Conservation (phyloP, 352 stramenopile species). For the Globisporangium solare region DNA sequence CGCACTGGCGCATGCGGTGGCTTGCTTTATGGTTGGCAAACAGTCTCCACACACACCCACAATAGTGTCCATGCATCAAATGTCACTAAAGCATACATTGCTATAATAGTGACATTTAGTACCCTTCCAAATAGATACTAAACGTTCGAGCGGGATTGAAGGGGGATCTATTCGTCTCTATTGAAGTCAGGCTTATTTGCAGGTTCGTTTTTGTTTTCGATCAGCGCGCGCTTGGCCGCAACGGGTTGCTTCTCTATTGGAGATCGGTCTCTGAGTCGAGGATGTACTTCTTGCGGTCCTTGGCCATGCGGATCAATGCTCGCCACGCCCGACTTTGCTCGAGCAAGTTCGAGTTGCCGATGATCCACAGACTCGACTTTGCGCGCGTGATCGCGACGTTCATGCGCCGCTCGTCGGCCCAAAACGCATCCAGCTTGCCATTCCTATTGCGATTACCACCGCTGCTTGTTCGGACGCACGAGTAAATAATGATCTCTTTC, state of each 20-base stretch:
- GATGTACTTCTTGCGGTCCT: constrained; percentile 46
- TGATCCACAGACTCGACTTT: constrained; percentile 91
- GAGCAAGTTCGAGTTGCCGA: constrained; percentile 70
- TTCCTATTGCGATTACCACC: constrained; percentile 38
- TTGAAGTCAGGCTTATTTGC: background rate
- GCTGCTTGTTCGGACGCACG: constrained; percentile 93
- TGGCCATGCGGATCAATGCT: constrained; percentile 61
- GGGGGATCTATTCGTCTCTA: background rate
- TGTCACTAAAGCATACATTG: background rate
- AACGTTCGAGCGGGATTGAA: background rate
- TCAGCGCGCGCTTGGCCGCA: background rate
- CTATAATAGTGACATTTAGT: background rate
- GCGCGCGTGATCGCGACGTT: constrained; percentile 98
- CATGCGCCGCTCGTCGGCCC: constrained; percentile 96
- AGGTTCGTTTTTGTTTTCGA: background rate
- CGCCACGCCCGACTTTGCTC: constrained; percentile 64
- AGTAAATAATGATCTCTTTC: constrained; percentile 98
- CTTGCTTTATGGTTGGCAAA: constrained; percentile 10
- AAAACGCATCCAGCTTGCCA: constrained; percentile 78
- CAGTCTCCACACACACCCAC: background rate
- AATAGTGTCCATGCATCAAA: background rate
- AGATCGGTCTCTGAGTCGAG: constrained; percentile 19
- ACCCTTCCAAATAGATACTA: constrained; percentile 10
- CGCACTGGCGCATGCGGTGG: background rate
- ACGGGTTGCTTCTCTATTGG: background rate